These are phyloP conservation scores for Pharnaceum exiguum DNA, from an alignment of 148 eudicot genomes.

Conservation along the genomic window DNA sequence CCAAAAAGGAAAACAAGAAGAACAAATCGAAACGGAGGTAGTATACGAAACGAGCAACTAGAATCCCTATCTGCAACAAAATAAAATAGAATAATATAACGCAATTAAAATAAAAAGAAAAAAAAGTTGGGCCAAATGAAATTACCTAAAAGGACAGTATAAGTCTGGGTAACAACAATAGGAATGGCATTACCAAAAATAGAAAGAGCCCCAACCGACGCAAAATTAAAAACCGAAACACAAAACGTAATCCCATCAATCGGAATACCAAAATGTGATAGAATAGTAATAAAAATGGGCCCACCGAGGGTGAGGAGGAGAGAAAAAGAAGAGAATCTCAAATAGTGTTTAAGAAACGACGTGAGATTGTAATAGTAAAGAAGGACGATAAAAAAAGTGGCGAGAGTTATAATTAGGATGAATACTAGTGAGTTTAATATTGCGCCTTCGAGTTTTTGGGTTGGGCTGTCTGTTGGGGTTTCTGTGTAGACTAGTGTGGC, in stretches of 20 bases:
- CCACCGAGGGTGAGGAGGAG: constrained; percentile 71
- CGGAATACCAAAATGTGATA: constrained; percentile 45
- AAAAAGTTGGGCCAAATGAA: too few species aligned
- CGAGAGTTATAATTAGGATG: constrained; percentile 51
- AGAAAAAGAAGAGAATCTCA: constrained; percentile 67
- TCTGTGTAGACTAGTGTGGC: constrained; percentile 83
- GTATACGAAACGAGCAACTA: too few species aligned
- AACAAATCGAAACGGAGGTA: too few species aligned
- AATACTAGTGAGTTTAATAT: constrained; percentile 72
- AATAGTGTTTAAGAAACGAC: constrained; percentile 61
- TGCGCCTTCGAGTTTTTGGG: constrained; percentile 74
- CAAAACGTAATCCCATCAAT: constrained; percentile 46
- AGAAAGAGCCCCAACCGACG: constrained; percentile 57
- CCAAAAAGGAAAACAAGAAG: too few species aligned
- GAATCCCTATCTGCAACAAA: too few species aligned
- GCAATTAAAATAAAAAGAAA: too few species aligned
- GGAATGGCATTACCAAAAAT: constrained; percentile 71
- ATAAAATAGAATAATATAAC: too few species aligned
- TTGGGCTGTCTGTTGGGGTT: constrained; percentile 49
- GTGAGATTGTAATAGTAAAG: constrained; percentile 80
- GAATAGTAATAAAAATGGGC: constrained; percentile 46
- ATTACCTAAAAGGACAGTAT: constrained; percentile 61
- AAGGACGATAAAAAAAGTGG: constrained; percentile 68
- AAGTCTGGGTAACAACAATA: constrained; percentile 57
- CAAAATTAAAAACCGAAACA: constrained; percentile 51